Evolutionary conservation across 345 rosid genomes (phyloP).

Genomic region (Citrus glauca): DNA sequence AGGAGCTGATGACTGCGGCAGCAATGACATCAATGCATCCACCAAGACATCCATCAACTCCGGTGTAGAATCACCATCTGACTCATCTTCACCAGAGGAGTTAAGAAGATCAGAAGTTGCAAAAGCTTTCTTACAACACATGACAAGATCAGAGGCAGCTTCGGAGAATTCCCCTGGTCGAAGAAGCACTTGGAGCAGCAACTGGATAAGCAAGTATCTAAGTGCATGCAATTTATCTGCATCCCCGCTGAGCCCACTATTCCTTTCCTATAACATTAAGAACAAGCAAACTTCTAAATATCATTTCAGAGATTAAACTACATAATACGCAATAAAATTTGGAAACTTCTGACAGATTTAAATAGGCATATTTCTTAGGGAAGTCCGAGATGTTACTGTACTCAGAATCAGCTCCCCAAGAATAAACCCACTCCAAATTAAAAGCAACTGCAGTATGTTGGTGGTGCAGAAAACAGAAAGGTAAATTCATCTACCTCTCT

Average conservation of each 20-base stretch:
- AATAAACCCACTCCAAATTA: neutral
- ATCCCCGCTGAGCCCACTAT: constrained; percentile 32
- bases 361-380: neutral
- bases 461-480: neutral
- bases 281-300: constrained; percentile 2
- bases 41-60: constrained; percentile 86
- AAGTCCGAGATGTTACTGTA: neutral
- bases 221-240: constrained; percentile 57
- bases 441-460: neutral
- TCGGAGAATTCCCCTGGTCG: constrained; percentile 80
- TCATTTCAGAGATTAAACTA: constrained; percentile 1
- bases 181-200: constrained; percentile 84
- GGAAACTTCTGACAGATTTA: neutral
- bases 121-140: constrained; percentile 84
- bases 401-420: neutral
- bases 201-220: constrained; percentile 76
- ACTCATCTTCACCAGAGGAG: constrained; percentile 61
- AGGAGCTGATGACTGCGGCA: constrained; percentile 90
- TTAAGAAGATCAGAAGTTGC: constrained; percentile 47
- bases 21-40: constrained; percentile 80
- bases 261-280: constrained; percentile 66
- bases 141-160: constrained; percentile 73
- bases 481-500: constrained; percentile 49
- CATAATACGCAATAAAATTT: neutral
- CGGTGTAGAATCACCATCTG: constrained; percentile 50